A percentile compares a stretch with the other conserved stretches of the same genome.
These are phyloP conservation scores for Guadua angustifolia DNA, from an alignment of 176 grass and related monocot genomes.

Conservation along the genomic window DNA sequence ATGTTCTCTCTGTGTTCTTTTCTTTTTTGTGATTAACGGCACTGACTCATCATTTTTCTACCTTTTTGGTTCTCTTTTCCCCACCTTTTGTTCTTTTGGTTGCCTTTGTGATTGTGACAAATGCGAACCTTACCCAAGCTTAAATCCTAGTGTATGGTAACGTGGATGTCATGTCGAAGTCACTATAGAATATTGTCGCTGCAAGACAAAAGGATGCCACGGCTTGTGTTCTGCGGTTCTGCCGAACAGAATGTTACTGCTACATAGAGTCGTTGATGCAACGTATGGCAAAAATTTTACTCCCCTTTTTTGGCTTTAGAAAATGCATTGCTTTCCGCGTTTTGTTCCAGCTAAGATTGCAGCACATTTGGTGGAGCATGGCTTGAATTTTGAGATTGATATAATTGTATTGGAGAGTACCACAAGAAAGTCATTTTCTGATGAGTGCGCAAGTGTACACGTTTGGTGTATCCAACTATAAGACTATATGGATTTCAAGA, in stretches of 20 bases:
- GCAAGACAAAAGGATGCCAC: too few species aligned
- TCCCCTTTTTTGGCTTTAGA: background rate
- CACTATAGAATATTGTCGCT: too few species aligned
- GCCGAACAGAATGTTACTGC: background rate
- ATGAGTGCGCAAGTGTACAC: background rate
- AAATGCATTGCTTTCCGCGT: background rate
- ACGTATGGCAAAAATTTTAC: background rate
- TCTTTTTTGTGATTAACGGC: slow-evolving; percentile 11
- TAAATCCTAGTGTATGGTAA: background rate
- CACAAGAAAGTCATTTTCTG: background rate
- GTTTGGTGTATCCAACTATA: background rate
- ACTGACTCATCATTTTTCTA: background rate
- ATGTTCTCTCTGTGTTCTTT: background rate
- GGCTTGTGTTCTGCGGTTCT: slow-evolving; percentile 11
- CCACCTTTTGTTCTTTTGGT: background rate
- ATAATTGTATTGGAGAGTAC: background rate
- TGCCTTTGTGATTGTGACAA: background rate
- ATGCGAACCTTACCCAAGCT: background rate
- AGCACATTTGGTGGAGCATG: background rate
- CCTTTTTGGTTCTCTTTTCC: background rate
- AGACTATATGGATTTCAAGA: background rate
- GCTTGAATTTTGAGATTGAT: background rate
- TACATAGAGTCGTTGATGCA: background rate
- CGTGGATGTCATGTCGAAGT: background rate
- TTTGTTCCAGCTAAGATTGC: background rate